Conservation (phyloP, 768 basidiomycete species). For the Pisolithus sp. region DNA sequence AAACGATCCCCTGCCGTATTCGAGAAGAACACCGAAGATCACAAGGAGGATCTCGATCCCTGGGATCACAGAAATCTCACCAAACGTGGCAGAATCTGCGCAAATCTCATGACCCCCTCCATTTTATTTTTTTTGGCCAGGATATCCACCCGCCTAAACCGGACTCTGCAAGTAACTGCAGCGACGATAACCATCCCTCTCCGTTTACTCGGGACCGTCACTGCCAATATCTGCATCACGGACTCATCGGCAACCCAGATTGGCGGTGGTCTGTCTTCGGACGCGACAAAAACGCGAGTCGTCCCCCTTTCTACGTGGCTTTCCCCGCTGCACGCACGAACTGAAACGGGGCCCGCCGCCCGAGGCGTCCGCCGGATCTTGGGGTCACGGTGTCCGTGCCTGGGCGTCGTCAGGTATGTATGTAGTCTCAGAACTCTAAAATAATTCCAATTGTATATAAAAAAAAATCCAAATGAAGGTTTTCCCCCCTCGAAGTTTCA, state of each 20-base stretch:
- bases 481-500: not conserved
- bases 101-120: not conserved
- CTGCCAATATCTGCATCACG: not conserved
- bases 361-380: constrained; percentile 8
- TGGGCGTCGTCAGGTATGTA: constrained; percentile 18
- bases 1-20: constrained; percentile 20
- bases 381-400: constrained; percentile 15
- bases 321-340: not conserved
- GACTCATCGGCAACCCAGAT: too few relatives aligned
- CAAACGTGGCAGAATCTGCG: constrained; percentile 1
- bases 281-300: not conserved
- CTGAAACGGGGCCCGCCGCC: constrained; percentile 11
- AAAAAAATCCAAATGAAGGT: not conserved
- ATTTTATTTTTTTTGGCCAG: not conserved
- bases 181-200: too few relatives aligned
- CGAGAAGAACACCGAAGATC: constrained; percentile 21
- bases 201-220: not conserved
- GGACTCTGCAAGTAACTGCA: constrained; percentile 16
- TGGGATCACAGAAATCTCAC: not conserved
- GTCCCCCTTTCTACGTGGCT: constrained; percentile 1
- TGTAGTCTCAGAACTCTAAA: constrained; percentile 11
- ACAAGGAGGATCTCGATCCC: constrained; percentile 21
- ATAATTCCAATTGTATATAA: constrained; percentile 4
- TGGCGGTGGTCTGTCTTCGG: too few relatives aligned
- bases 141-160: constrained; percentile 19